These are phyloP conservation scores for Nothopassalora personata DNA, from an alignment of 2,329 filamentous ascomycete genomes.

Conservation along the genomic window DNA sequence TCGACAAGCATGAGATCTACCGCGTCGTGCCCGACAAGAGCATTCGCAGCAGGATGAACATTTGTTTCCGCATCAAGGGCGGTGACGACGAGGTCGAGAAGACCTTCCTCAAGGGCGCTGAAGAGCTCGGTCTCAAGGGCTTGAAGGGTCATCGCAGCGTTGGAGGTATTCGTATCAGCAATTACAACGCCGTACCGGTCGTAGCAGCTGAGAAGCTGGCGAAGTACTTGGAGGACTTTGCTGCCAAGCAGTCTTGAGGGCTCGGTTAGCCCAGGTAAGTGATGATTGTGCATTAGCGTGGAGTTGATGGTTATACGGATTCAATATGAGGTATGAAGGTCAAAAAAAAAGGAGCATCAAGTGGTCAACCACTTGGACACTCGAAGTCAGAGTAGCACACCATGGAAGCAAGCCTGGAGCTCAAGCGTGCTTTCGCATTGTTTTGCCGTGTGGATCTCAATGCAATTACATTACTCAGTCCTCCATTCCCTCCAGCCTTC, in stretches of 20 bases:
- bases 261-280: not conserved
- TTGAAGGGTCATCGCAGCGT: slow-evolving; percentile 86
- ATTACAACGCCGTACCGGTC: slow-evolving; percentile 78
- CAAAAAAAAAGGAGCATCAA: not conserved
- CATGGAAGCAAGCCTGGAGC: not conserved
- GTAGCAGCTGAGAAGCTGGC: slow-evolving; percentile 64
- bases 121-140: slow-evolving; percentile 64
- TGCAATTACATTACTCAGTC: not conserved
- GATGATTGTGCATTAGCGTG: slow-evolving; percentile 3
- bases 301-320: not conserved
- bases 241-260: slow-evolving; percentile 35
- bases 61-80: slow-evolving; percentile 56
- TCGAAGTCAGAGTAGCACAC: not conserved
- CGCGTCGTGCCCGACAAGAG: slow-evolving; percentile 69
- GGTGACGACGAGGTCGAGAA: slow-evolving; percentile 61
- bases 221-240: slow-evolving; percentile 59
- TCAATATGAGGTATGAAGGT: not conserved
- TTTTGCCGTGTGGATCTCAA: not conserved
- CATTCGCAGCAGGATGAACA: slow-evolving; percentile 84
- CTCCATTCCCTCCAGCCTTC: slow-evolving; percentile 8
- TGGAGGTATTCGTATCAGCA: slow-evolving; percentile 77
- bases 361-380: slow-evolving; percentile 3
- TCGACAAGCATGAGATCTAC: slow-evolving; percentile 75
- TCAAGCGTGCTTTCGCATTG: not conserved
- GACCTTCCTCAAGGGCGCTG: slow-evolving; percentile 68